Evolutionary conservation across 1,284 basidiomycete genomes (phyloP), one percentile per base, ranked within the genome.

Genomic region (Mycosarcoma mackinlayi): DNA sequence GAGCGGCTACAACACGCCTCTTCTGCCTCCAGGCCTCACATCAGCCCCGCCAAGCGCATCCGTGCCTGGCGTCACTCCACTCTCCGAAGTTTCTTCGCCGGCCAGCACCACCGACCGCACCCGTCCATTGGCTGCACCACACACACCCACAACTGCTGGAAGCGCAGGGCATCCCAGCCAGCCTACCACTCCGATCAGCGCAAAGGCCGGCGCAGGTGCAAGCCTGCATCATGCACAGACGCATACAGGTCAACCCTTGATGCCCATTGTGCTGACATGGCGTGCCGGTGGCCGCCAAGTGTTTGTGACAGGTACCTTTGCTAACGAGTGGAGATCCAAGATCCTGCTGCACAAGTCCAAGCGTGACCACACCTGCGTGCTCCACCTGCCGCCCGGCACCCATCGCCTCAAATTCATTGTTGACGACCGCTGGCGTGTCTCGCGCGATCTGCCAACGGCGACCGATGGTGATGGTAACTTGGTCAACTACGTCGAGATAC

Each of bases 391-490:
- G 13, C 93, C 94, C 0, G 96, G 95, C 21, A 94, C 94, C 2
- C 94, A 98, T 81, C 92, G 95, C 63, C 87, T 98, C 81, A 93
- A 94, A 72, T 98, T 98, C 86, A 88, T 98, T 73, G 93, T 98
- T 61, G 96, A 98, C 83, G 91, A 92, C 59, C 88, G 90, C 49
- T 94, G 91, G 90, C 88, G 90, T 60, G 87, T 87, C 53, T 87
- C 87, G 11, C 85, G 86, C 71, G 89, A 93, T 70, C 87, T 96
- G 21, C 91, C 93, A 8, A 92, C 92, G 1, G 93, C 94, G 1
- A 93, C 94, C 28, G 94, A 98, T 81, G 92, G 94, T 75, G 92
- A 96, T 78, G 95, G 96, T 28, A 92, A 91, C 30, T 86, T 98
- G 50, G 93, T 96, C 71, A 98, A 98, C 85, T 98, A 96, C 83